A percentile compares a stretch with the other conserved stretches of the same genome.
phyloP scores from a whole-genome alignment of 169 alveolate species.

The Cystoisospora suis region DNA sequence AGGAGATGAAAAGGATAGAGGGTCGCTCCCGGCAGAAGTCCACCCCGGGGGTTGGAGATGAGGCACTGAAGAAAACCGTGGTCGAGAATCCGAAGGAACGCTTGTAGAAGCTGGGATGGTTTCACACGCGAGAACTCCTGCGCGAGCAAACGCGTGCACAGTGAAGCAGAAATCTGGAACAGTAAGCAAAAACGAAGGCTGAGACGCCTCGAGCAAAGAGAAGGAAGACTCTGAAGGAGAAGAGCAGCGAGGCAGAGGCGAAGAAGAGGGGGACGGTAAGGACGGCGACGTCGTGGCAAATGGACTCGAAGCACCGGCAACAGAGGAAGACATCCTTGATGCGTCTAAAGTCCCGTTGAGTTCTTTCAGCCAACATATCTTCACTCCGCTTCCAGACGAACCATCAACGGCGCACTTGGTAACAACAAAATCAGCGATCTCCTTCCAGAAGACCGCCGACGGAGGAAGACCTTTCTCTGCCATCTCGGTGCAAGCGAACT shows the following conservation, averaged over 20 bases:
- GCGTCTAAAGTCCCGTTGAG: neutral
- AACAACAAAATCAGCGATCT: neutral
- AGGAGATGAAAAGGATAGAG: neutral
- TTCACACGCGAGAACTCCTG: neutral
- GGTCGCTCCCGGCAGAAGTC: neutral
- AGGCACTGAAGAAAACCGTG: neutral
- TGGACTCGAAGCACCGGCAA: neutral
- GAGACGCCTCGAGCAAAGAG: neutral
- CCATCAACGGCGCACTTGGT: neutral
- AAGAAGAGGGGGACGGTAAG: neutral
- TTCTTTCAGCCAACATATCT: neutral
- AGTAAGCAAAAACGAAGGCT: neutral
- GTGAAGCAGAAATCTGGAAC: neutral
- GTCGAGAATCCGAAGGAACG: neutral
- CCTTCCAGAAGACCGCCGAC: neutral
- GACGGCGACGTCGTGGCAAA: neutral
- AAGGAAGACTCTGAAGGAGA: neutral
- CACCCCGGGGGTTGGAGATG: neutral
- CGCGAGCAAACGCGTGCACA: conserved; percentile 36
- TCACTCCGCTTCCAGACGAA: neutral
- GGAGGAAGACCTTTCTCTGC: neutral
- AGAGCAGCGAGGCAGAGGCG: neutral
- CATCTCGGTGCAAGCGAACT: conserved; percentile 19
- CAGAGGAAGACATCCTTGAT: neutral
- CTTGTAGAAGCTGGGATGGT: neutral